These are phyloP conservation scores for Waitea zeae DNA, from an alignment of 1,284 basidiomycete species.

Conservation along the genomic window DNA sequence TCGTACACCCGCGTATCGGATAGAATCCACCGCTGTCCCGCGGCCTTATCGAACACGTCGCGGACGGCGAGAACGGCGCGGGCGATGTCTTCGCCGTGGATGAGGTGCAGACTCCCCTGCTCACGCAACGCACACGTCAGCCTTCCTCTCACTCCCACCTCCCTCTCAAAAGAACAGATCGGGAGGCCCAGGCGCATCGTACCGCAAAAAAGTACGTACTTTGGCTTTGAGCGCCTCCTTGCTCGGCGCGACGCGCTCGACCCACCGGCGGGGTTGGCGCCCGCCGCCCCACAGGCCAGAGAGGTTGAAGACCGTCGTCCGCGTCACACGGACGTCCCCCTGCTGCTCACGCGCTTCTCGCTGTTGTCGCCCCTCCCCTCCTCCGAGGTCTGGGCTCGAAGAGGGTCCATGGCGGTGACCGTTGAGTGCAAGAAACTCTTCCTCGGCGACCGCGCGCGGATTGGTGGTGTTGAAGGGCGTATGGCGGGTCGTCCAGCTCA, in stretches of 20 bases:
- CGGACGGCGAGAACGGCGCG: slow-evolving; percentile 38
- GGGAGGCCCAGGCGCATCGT: slow-evolving; percentile 1
- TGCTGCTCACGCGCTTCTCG: no score
- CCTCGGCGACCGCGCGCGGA: slow-evolving; percentile 29
- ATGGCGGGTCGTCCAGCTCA: slow-evolving; percentile 38
- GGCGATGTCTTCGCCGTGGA: slow-evolving; percentile 39
- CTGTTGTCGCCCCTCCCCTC: no score
- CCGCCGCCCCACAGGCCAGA: slow-evolving; percentile 43
- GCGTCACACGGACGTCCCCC: no score
- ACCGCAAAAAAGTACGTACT: no score
- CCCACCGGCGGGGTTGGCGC: slow-evolving; percentile 30
- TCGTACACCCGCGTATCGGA: slow-evolving; percentile 44
- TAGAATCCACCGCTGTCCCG: slow-evolving; percentile 35
- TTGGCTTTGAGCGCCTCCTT: slow-evolving; percentile 35
- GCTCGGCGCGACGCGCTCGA: slow-evolving; percentile 29
- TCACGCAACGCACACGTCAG: background rate
- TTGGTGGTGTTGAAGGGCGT: slow-evolving; percentile 22
- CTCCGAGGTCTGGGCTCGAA: background rate
- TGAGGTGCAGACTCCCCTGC: slow-evolving; percentile 39
- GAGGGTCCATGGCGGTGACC: background rate
- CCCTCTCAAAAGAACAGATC: no score
- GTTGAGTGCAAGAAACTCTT: slow-evolving; percentile 30
- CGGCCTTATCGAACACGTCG: slow-evolving; percentile 19
- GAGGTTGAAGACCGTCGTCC: slow-evolving; percentile 41
- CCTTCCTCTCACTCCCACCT: background rate